Evolutionary conservation across 257 asterid genomes (phyloP), one percentile per base, ranked within the genome.

Genomic region (Fraxinus anomala): DNA sequence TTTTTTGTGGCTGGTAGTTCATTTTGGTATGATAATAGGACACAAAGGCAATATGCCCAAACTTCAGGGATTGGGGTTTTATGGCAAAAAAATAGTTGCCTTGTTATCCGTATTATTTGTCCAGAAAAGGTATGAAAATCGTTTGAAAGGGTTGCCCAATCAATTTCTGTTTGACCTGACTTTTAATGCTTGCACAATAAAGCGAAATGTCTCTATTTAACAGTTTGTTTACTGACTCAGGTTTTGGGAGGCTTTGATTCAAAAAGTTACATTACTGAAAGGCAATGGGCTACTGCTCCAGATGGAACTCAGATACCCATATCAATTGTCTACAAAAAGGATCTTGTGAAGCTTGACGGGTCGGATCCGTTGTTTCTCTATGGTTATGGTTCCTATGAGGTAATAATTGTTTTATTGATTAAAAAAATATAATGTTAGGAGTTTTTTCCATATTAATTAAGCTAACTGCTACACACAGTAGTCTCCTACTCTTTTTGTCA

Each of bases 311-410:
- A 82, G 75, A 77, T 93, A 73, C 98, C 99, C 56, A 86, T 95
- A 85, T 95, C 99, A 73, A 69, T 93, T 78, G 87, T 93, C 40
- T 95, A 90, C 81, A 86, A 83, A 77, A 91, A 93, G 80, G 92
- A 89, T 74, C 81, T 86, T 71, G 98, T 88, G 83, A 90, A 91
- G 91, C 91, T 91, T 83, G 97, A 93, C 70, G 94, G 97, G 80
- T 90, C 94, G 5, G 96, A 90, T 82, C 96, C 99, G 2, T 85
- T 95, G 42, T 91, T 91, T 82, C 97, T 93, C 59, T 95, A 91
- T 80, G 99, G 98, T 73, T 95, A 95, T 84, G 99, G 99, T 82
- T 90, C 99, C 72, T 95, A 95, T 80, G 98, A 93, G 99, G 99
- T 93, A 89, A 81, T 77, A 34, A 75, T 72, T 10, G 59, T 70